phyloP scores from a whole-genome alignment of 805 yeast species.

The Metschnikowia peoriensis region DNA sequence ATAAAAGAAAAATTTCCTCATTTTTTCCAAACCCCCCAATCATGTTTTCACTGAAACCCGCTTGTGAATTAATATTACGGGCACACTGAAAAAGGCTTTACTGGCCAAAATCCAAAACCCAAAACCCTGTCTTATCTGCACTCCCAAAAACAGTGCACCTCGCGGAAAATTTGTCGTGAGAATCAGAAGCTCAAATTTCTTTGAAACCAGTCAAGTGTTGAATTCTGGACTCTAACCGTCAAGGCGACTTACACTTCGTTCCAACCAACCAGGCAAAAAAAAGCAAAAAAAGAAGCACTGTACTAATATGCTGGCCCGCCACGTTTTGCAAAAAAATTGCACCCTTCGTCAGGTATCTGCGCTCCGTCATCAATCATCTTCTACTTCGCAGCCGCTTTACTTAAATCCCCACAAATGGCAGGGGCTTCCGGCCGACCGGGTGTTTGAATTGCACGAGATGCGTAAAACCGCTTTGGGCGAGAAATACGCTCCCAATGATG shows the following conservation, averaged over 20 bases:
- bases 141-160: background rate
- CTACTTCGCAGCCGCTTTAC: constrained; percentile 34
- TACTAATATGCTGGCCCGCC: constrained; percentile 6
- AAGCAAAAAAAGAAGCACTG: too few relatives aligned
- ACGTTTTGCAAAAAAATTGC: background rate
- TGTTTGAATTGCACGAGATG: constrained; percentile 58
- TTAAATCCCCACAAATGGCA: constrained; percentile 70
- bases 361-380: constrained; percentile 13
- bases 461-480: constrained; percentile 56
- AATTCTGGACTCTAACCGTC: background rate
- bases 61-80: too few relatives aligned
- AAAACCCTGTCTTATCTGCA: background rate
- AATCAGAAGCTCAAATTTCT: background rate
- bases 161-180: background rate
- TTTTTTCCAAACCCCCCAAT: too few relatives aligned
- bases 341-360: constrained; percentile 1
- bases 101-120: too few relatives aligned
- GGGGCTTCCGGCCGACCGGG: constrained; percentile 61
- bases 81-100: too few relatives aligned
- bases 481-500: constrained; percentile 57
- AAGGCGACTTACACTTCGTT: background rate
- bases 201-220: too few relatives aligned
- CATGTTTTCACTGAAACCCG: too few relatives aligned
- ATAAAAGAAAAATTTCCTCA: too few relatives aligned
- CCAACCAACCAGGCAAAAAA: too few relatives aligned